Evolutionary conservation across 2,329 filamentous ascomycete species (phyloP), one percentile per base, ranked within the genome.

Genomic region (Colletotrichum tofieldiae): DNA sequence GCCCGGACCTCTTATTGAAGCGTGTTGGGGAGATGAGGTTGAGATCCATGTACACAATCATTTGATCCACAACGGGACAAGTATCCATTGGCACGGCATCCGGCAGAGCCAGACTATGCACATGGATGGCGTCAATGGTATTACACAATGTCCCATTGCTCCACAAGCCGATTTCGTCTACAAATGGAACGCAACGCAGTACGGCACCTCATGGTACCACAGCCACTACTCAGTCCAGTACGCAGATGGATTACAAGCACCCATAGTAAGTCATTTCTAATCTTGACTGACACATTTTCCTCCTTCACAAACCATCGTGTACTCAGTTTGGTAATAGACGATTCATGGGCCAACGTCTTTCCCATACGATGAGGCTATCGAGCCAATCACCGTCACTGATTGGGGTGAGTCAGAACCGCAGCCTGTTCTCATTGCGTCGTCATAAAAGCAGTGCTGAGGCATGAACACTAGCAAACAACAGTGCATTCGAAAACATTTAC

Each of bases 41-140:
- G 52, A 69, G 3, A 39, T 94, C 47, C 91, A 90, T 45, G 87
- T 95, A 65, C 87, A 89, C 80, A 96, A 96, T 80, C 87, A 90
- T 3, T 23, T 69, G 18, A 20, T 11, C 1, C 23, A 55, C n/a
- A 69, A 69, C 58, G 89, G 94, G 8, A 88, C 75, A 73, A 80
- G 77, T 9, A 79, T 89, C 6, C 87, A 89, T 77, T 89, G 86
- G 86, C 87, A 89, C 71, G 87, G 87, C 0, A 84, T 89, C 66
- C 80, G 86, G 1, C 86, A 88, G 71, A 81, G 82, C 0, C 47
- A 74, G 70, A 65, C 60, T 0, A 58, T 69, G 60, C 60, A 65
- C 20, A 69, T 69, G 67, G 80, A 81, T 32, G 79, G 80, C n/a
- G 76, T 77, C 1, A 79, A 79, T 0, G 80, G 80, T 3, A 77